Conservation (phyloP, 768 basidiomycete genomes). For the Postia placenta region DNA sequence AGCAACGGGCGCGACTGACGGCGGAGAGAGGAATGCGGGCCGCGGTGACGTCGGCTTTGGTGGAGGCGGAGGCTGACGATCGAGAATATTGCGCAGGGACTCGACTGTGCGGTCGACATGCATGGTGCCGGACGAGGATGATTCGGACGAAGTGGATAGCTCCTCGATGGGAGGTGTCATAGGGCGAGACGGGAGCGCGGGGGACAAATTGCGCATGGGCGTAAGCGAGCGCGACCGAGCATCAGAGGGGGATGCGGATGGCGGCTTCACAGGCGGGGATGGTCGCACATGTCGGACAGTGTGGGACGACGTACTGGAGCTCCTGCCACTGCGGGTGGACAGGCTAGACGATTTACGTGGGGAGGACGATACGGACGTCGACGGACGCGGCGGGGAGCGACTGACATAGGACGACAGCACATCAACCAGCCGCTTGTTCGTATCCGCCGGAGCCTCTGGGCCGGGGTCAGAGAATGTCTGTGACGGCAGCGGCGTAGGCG, state of each 20-base stretch:
- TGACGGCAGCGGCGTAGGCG: slow-evolving; percentile 14
- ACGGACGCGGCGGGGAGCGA: slow-evolving; percentile 8
- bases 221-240: slow-evolving; percentile 24
- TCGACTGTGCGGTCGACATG: slow-evolving; percentile 59
- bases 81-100: slow-evolving; percentile 66
- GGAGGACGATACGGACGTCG: slow-evolving; percentile 9
- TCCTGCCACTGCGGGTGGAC: slow-evolving; percentile 10
- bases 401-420: slow-evolving; percentile 20
- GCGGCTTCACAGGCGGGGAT: slow-evolving; percentile 12
- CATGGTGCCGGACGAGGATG: slow-evolving; percentile 50
- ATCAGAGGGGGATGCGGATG: slow-evolving; percentile 6
- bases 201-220: slow-evolving; percentile 21
- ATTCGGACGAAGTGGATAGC: slow-evolving; percentile 41
- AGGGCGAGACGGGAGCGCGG: slow-evolving; percentile 24
- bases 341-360: slow-evolving; percentile 6
- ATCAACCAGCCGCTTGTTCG: slow-evolving; percentile 14
- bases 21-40: slow-evolving; percentile 38
- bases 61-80: slow-evolving; percentile 12
- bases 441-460: not conserved
- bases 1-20: slow-evolving; percentile 44
- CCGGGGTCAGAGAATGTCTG: slow-evolving; percentile 1
- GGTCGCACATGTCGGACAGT: slow-evolving; percentile 8
- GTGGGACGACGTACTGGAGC: slow-evolving; percentile 10
- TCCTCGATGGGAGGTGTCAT: slow-evolving; percentile 60
- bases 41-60: slow-evolving; percentile 24